Percentiles rank a stretch among this genome's conserved stretches.
These are phyloP conservation scores for Anastatica hierochuntica DNA, from an alignment of 345 rosid genomes.

Conservation along the genomic window DNA sequence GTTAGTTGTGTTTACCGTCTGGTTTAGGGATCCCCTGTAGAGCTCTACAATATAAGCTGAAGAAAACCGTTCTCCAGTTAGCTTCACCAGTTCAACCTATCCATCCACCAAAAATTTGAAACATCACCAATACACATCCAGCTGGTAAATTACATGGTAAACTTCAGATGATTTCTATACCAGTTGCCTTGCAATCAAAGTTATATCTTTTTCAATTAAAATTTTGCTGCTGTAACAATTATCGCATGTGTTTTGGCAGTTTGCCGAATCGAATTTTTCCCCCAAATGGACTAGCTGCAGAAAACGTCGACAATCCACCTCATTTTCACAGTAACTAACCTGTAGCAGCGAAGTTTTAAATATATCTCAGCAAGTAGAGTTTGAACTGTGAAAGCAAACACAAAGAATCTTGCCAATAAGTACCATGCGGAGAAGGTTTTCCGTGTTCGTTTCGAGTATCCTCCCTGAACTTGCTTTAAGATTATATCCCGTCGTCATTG, in stretches of 20 bases:
- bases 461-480: conserved; percentile 56
- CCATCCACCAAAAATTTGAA: conserved; percentile 16
- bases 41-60: conserved; percentile 88
- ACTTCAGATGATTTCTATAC: conserved; percentile 28
- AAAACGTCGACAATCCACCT: conserved; percentile 88
- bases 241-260: conserved; percentile 81
- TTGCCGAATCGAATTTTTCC: conserved; percentile 64
- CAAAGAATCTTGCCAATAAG: conserved; percentile 1
- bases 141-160: no score
- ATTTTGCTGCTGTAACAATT: conserved; percentile 60
- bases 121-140: background rate
- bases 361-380: conserved; percentile 6
- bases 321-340: conserved; percentile 92
- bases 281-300: conserved; percentile 91
- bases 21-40: conserved; percentile 86
- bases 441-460: conserved; percentile 80
- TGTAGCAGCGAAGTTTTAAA: conserved; percentile 32
- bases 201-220: conserved; percentile 77
- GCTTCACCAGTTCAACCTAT: conserved; percentile 86
- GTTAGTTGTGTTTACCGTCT: conserved; percentile 42
- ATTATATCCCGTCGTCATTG: conserved; percentile 49
- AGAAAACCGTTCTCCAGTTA: conserved; percentile 65
- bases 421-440: conserved; percentile 90
- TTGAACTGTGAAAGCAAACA: no score
- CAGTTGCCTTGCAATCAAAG: conserved; percentile 73